Evolutionary conservation across 2,329 filamentous ascomycete species (phyloP), one percentile per base, ranked within the genome.

Genomic region (Fusarium palustre): DNA sequence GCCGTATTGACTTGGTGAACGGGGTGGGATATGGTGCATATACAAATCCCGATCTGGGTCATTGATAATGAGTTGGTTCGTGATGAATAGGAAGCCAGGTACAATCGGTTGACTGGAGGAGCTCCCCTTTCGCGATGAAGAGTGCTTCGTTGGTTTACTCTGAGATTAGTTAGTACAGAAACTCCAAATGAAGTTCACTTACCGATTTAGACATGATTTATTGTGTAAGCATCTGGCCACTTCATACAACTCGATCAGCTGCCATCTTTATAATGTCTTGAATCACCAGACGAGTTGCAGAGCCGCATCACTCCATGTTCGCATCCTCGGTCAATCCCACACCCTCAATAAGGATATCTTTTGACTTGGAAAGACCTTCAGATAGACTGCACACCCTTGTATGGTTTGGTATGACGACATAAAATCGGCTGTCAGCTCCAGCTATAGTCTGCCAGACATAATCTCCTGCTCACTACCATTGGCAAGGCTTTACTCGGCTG

Each of bases 11-110:
- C 10, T 16, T 1, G 71, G 59, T 0, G 8, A 24, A 7, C 2
- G 43, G 0, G 79, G 81, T 0, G 81, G 81, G 5, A 79, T 50
- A 1, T 25, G 53, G 38, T 81, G 80, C n/a, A 54, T 43, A 18
- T 69, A 64, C 1, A 38, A 24, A 6, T 71, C 52, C 4, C 22
- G 11, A 0, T 46, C 55, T 9, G 68, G 69, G 8, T 47, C 46
- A 9, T 69, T 43, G 24, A 79, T 58, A 2, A 56, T 8, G 5
- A 81, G 69, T 41, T 81, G 77, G 59, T 81, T 81, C 45, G 81
- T 74, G 4, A 80, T 73, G 28, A 83, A 83, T 2, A 82, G 64
- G 56, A 83, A 83, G 34, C 73, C 77, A 3, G 75, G 55, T 7
- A 20, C 18, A 15, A 28, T 20, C 3, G 31, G 24, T 12, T 53